These are phyloP conservation scores for Nicotiana otophora DNA, from an alignment of 257 asterid genomes.

Conservation along the genomic window DNA sequence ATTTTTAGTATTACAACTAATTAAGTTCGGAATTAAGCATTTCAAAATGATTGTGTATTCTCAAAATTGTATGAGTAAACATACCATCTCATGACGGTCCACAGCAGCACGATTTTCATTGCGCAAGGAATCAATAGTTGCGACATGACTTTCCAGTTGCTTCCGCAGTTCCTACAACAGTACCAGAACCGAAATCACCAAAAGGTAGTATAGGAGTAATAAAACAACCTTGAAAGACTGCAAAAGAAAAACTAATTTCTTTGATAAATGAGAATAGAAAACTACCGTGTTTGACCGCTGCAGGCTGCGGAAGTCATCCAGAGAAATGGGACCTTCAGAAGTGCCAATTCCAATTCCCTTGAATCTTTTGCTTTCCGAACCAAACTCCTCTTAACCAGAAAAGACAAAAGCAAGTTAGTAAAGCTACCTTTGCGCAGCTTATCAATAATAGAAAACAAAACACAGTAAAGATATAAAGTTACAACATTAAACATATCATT, in stretches of 20 bases:
- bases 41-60: not conserved
- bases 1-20: not conserved
- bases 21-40: not conserved
- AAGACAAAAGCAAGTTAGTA: conserved; percentile 11
- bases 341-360: conserved; percentile 97
- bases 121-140: conserved; percentile 53
- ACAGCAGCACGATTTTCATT: conserved; percentile 52
- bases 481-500: not conserved
- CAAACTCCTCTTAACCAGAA: conserved; percentile 51
- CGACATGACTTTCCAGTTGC: conserved; percentile 76
- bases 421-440: not conserved
- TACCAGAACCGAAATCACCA: conserved; percentile 11
- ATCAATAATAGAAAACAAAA: not conserved
- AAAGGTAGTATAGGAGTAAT: not conserved
- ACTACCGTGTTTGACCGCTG: conserved; percentile 86
- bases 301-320: conserved; percentile 91
- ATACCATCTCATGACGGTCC: conserved; percentile 72
- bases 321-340: conserved; percentile 87
- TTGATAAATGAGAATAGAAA: not conserved
- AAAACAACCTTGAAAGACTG: conserved; percentile 4
- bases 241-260: not conserved
- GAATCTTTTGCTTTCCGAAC: conserved; percentile 65
- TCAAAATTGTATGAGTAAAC: conserved; percentile 18
- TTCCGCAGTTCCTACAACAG: conserved; percentile 78
- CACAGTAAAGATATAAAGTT: not conserved